Conservation (phyloP, 164 flowering plant species). For the Brasenia schreberi region DNA sequence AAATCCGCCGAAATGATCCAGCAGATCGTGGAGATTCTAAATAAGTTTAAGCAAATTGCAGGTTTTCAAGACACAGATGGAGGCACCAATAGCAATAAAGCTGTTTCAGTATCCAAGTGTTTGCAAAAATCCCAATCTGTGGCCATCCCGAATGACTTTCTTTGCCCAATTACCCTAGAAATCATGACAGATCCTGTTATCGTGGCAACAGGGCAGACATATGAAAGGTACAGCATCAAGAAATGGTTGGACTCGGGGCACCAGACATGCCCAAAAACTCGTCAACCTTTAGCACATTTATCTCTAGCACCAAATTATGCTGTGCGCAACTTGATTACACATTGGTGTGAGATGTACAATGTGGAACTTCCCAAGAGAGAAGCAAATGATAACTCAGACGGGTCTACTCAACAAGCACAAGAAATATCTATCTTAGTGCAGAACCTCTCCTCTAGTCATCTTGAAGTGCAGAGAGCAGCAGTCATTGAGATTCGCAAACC, state of each 20-base stretch:
- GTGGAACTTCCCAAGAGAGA: slow-evolving; percentile 39
- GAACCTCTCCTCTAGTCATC: slow-evolving; percentile 31
- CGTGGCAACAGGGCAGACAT: slow-evolving; percentile 70
- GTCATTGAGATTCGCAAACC: slow-evolving; percentile 51
- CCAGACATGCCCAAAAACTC: slow-evolving; percentile 69
- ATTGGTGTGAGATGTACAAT: slow-evolving; percentile 73
- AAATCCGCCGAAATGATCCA: slow-evolving; percentile 27
- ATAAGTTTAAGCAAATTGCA: slow-evolving; percentile 39
- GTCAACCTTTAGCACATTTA: slow-evolving; percentile 47
- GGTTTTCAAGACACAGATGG: slow-evolving; percentile 31
- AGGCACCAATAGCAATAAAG: background rate
- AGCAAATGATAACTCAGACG: background rate
- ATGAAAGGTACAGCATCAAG: slow-evolving; percentile 67
- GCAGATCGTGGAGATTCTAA: slow-evolving; percentile 39
- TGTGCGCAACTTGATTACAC: slow-evolving; percentile 54
- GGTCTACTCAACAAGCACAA: slow-evolving; percentile 22
- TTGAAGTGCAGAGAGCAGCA: slow-evolving; percentile 40
- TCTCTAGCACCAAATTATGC: slow-evolving; percentile 71
- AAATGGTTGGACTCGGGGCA: slow-evolving; percentile 64
- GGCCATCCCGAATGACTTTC: slow-evolving; percentile 53
- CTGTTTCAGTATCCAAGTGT: slow-evolving; percentile 19
- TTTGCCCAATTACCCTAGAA: slow-evolving; percentile 67
- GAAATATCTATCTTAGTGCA: slow-evolving; percentile 33
- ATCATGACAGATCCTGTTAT: slow-evolving; percentile 83
- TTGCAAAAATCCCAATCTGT: slow-evolving; percentile 27